Conservation (phyloP, 192 early-diverging fungal genomes). For the Dissophora ornata region DNA sequence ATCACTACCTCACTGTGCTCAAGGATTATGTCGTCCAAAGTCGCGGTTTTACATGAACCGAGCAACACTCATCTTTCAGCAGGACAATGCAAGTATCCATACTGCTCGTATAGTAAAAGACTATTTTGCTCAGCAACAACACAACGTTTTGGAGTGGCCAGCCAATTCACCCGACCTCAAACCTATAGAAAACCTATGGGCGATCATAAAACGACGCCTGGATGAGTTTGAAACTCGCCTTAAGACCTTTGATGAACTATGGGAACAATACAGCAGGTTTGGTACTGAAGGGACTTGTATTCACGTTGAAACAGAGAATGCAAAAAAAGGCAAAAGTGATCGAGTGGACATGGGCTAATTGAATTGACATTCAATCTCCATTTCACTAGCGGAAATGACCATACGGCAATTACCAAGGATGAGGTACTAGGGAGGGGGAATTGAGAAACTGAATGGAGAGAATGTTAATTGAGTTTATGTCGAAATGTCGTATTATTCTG, state of each 20-base stretch:
- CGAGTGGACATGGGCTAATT: too few relatives aligned
- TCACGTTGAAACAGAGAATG: too few relatives aligned
- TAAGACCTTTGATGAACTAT: slow-evolving; percentile 6
- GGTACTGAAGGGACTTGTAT: too few relatives aligned
- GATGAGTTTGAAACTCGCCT: neutral
- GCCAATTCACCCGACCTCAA: slow-evolving; percentile 10
- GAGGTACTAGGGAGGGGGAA: too few relatives aligned
- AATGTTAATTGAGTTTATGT: too few relatives aligned
- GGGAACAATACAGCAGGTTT: neutral
- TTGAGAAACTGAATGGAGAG: too few relatives aligned
- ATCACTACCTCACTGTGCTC: neutral
- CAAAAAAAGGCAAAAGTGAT: too few relatives aligned
- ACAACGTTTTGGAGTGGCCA: slow-evolving; percentile 3
- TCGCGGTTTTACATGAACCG: neutral
- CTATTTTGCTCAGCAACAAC: slow-evolving; percentile 3
- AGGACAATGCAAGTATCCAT: slow-evolving; percentile 6
- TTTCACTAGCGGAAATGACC: too few relatives aligned
- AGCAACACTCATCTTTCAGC: slow-evolving; percentile 11
- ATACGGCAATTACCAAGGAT: too few relatives aligned
- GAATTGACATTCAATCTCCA: too few relatives aligned
- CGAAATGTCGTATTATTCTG: too few relatives aligned
- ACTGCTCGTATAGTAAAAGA: neutral
- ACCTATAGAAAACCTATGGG: slow-evolving; percentile 5
- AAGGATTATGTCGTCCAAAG: slow-evolving; percentile 5
- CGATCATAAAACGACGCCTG: slow-evolving; percentile 3